A percentile compares a stretch with the other conserved stretches of the same genome.
phyloP scores from a whole-genome alignment of 2,329 filamentous ascomycete genomes.

The Colletotrichum coccodes region DNA sequence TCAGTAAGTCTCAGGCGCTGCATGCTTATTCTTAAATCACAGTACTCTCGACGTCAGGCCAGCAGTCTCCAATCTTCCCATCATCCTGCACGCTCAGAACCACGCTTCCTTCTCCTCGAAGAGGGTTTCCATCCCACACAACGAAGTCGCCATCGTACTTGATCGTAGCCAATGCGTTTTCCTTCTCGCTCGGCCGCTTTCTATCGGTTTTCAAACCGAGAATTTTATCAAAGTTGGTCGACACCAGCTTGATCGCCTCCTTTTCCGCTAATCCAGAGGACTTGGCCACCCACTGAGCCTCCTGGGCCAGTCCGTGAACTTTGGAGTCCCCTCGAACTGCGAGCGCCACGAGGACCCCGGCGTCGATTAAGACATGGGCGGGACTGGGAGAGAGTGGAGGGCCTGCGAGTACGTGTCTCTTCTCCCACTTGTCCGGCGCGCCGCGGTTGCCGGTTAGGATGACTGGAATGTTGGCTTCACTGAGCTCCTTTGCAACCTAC shows the following conservation, averaged over 20 bases:
- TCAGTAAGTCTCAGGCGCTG: too few relatives aligned
- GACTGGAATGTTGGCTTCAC: constrained; percentile 48
- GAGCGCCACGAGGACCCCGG: not conserved
- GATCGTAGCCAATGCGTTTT: not conserved
- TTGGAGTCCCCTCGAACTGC: constrained; percentile 44
- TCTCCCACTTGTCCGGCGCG: constrained; percentile 47
- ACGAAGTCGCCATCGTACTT: constrained; percentile 45
- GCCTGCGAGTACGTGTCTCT: constrained; percentile 47
- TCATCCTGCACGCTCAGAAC: constrained; percentile 34
- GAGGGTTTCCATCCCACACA: constrained; percentile 52
- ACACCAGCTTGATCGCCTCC: constrained; percentile 48
- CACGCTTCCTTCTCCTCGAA: constrained; percentile 50
- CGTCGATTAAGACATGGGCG: constrained; percentile 34
- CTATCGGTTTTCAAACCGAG: constrained; percentile 42
- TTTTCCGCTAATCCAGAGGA: constrained; percentile 46
- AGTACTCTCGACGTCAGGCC: constrained; percentile 1
- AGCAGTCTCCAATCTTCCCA: constrained; percentile 19
- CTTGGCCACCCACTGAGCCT: constrained; percentile 51
- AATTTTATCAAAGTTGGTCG: constrained; percentile 52
- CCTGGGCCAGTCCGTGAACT: constrained; percentile 48
- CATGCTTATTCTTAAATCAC: not conserved
- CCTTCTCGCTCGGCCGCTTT: not conserved
- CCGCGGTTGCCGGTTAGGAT: constrained; percentile 51
- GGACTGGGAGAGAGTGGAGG: constrained; percentile 52
- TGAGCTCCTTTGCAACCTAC: constrained; percentile 49